phyloP scores from a whole-genome alignment of 2,329 filamentous ascomycete genomes.

The Cladosporium sp. region DNA sequence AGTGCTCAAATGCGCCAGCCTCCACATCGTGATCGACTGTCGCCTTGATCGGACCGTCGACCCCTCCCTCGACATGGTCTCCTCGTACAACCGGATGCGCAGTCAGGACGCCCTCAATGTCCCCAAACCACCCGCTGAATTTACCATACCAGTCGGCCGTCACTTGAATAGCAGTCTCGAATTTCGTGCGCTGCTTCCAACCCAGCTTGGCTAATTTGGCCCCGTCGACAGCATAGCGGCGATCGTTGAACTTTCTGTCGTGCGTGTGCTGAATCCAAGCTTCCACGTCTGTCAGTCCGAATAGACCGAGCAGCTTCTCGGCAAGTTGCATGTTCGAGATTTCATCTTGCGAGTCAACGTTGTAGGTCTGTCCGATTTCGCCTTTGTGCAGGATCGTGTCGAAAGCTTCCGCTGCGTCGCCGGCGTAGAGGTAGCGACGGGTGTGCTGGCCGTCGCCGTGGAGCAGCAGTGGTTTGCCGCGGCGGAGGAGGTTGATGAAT shows the following conservation, averaged over 20 bases:
- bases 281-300: slow-evolving; percentile 53
- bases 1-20: neutral
- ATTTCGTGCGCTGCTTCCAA: slow-evolving; percentile 64
- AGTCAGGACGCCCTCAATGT: slow-evolving; percentile 64
- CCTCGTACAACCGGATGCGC: slow-evolving; percentile 50
- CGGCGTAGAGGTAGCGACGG: slow-evolving; percentile 71
- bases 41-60: neutral
- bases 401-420: slow-evolving; percentile 75
- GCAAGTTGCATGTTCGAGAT: slow-evolving; percentile 71
- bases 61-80: slow-evolving; percentile 6
- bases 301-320: slow-evolving; percentile 58
- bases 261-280: slow-evolving; percentile 70
- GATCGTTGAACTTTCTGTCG: slow-evolving; percentile 75
- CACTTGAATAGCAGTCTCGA: slow-evolving; percentile 58
- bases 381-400: slow-evolving; percentile 81
- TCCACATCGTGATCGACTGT: neutral
- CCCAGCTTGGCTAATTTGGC: slow-evolving; percentile 63
- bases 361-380: slow-evolving; percentile 71
- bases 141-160: slow-evolving; percentile 68
- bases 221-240: slow-evolving; percentile 67
- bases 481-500: slow-evolving; percentile 68
- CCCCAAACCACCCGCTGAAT: slow-evolving; percentile 69
- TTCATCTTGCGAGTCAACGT: slow-evolving; percentile 74
- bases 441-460: slow-evolving; percentile 74
- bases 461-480: slow-evolving; percentile 62